A percentile compares a stretch with the other conserved stretches of the same genome.
These are phyloP conservation scores for Fistulinella cinereoalba DNA, from an alignment of 1,284 basidiomycete species.

Conservation along the genomic window DNA sequence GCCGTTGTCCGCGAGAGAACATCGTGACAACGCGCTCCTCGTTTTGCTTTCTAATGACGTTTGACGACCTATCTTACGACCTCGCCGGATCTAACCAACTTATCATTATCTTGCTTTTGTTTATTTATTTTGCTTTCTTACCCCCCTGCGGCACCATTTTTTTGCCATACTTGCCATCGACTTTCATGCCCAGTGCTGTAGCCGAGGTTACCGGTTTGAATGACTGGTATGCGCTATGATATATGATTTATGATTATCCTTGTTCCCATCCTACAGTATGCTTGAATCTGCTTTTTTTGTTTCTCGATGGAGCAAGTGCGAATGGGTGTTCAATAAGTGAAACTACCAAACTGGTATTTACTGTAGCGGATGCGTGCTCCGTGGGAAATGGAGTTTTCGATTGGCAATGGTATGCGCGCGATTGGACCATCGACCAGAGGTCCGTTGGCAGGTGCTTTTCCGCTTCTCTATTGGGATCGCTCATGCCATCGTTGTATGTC, in stretches of 20 bases:
- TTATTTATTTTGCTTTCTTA: conserved; percentile 1
- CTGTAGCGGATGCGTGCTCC: background rate
- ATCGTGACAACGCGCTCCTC: background rate
- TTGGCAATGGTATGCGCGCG: too few species aligned
- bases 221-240: background rate
- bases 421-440: too few species aligned
- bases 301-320: background rate
- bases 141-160: background rate
- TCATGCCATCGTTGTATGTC: too few species aligned
- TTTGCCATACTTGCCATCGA: too few species aligned
- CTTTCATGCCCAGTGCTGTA: too few species aligned
- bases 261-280: conserved; percentile 14
- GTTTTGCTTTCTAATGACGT: conserved; percentile 6
- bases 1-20: background rate
- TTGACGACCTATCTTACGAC: conserved; percentile 21
- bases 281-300: conserved; percentile 21
- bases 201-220: too few species aligned
- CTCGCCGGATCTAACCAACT: conserved; percentile 8
- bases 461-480: too few species aligned
- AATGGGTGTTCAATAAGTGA: too few species aligned
- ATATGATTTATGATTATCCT: conserved; percentile 2
- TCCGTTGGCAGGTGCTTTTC: too few species aligned
- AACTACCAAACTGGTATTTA: too few species aligned
- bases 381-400: too few species aligned
- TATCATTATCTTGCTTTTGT: conserved; percentile 29